Evolutionary conservation across 1,139 yeast species (phyloP), one percentile per base, ranked within the genome.

Genomic region (Pichia sp.): DNA sequence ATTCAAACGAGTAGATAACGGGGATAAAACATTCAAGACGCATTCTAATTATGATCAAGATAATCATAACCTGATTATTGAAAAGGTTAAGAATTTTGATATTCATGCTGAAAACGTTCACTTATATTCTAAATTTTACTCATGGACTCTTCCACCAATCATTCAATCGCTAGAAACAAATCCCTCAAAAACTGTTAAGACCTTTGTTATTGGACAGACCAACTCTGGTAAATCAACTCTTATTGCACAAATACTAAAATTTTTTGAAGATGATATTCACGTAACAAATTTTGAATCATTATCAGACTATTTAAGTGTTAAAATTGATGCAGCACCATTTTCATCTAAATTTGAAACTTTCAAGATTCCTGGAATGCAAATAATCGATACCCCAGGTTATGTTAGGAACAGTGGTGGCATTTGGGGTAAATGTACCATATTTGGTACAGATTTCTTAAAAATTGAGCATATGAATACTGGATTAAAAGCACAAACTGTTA

Each of bases 321-420:
- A 42, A 20, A 29, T 39, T 7, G 25, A 35, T 26, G 45, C 48
- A 18, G 36, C 20, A 8, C 46, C 49, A 23, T 49, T 46, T 29
- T 43, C 46, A 1, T 44, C 47, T 12, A 46, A 32, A 27, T 48
- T 48, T 30, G 47, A 38, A 9, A 40, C 38, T 16, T 43, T 49
- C 42, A 40, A 38, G n/a, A 35, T 48, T 5, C 51, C 51, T 7
- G 47, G 48, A 22, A 41, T 50, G 27, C 35, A 39, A n/a, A 26
- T 55, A 2, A 41, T 52, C 4, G 58, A 55, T 40, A 49, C 55
- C 0, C 57, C 57, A 8, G 58, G 57, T 2, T 51, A 29, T 43
- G 48, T 39, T 9, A 47, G 52, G 22, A 41, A 34, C n/a, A 25
- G 30, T 16, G 49, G 50, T 11, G 43, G 54, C 2, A 45, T 53